Conservation (phyloP, 2,329 filamentous ascomycete species). For the Penicillium sp. region DNA sequence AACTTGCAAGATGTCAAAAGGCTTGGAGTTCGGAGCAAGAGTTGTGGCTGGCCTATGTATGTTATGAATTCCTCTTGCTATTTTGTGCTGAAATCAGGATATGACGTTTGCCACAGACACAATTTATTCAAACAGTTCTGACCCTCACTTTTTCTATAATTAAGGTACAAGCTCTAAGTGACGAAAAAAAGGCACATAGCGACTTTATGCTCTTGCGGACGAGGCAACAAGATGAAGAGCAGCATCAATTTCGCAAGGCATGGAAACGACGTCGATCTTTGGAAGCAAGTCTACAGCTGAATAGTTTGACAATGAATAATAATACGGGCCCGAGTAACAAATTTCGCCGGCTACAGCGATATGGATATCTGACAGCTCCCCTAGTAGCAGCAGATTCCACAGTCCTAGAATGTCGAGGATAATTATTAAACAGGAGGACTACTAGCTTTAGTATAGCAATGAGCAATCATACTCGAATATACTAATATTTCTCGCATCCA, state of each 20-base stretch:
- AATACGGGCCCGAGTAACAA: constrained; percentile 15
- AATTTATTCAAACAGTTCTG: neutral
- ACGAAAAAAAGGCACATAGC: constrained; percentile 40
- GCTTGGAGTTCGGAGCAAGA: constrained; percentile 44
- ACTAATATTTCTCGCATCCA: too few species aligned
- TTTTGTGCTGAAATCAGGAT: neutral
- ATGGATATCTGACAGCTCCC: constrained; percentile 11
- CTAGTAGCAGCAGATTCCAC: constrained; percentile 12
- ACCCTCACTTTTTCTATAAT: neutral
- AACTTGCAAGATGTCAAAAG: constrained; percentile 39
- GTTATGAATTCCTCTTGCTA: constrained; percentile 13
- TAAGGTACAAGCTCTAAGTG: constrained; percentile 35
- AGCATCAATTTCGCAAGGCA: constrained; percentile 38
- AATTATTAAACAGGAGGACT: neutral
- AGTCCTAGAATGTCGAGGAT: constrained; percentile 17
- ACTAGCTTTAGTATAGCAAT: too few species aligned
- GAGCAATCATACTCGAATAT: too few species aligned
- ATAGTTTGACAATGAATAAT: neutral
- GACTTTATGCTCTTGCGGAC: constrained; percentile 36
- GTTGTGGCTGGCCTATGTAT: constrained; percentile 39
- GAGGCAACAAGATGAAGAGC: constrained; percentile 39
- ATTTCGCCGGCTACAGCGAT: constrained; percentile 19
- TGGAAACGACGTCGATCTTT: constrained; percentile 34
- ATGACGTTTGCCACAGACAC: neutral
- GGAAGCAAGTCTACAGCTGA: constrained; percentile 6